Percentiles rank a stretch among this genome's conserved stretches.
Conservation (phyloP, 176 grass and related monocot species). For the Eragrostis curvula region DNA sequence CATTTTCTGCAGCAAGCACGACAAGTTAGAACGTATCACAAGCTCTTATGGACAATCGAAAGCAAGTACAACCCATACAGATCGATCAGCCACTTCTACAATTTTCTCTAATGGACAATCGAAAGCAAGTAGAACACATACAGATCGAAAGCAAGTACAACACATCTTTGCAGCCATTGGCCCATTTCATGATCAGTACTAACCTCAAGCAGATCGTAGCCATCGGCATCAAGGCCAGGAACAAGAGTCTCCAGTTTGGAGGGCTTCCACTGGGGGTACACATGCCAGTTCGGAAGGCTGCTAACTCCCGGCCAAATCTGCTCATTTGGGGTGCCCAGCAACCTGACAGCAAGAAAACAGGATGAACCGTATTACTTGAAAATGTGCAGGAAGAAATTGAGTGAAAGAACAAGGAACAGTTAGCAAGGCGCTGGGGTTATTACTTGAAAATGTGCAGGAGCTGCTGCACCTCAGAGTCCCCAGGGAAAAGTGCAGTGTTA, state of each 20-base stretch:
- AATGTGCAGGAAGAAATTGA: not conserved
- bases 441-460: constrained; percentile 98
- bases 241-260: constrained; percentile 55
- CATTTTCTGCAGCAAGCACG: constrained; percentile 70
- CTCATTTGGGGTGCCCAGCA: constrained; percentile 93
- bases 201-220: constrained; percentile 79
- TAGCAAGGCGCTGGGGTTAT: not conserved
- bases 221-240: constrained; percentile 59
- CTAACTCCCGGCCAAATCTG: constrained; percentile 80
- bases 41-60: too few relatives aligned
- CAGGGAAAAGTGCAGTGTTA: constrained; percentile 70
- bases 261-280: constrained; percentile 88
- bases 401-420: not conserved
- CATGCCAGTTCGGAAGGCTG: constrained; percentile 91
- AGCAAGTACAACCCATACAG: too few relatives aligned
- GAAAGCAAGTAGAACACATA: not conserved
- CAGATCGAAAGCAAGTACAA: not conserved
- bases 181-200: not conserved
- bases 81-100: not conserved
- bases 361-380: not conserved
- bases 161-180: not conserved
- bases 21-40: not conserved
- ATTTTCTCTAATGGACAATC: not conserved
- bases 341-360: constrained; percentile 42
- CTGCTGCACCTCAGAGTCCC: constrained; percentile 95